Conservation (phyloP, 2,329 filamentous ascomycete species). For the Ceratocystiopsis minuta region DNA sequence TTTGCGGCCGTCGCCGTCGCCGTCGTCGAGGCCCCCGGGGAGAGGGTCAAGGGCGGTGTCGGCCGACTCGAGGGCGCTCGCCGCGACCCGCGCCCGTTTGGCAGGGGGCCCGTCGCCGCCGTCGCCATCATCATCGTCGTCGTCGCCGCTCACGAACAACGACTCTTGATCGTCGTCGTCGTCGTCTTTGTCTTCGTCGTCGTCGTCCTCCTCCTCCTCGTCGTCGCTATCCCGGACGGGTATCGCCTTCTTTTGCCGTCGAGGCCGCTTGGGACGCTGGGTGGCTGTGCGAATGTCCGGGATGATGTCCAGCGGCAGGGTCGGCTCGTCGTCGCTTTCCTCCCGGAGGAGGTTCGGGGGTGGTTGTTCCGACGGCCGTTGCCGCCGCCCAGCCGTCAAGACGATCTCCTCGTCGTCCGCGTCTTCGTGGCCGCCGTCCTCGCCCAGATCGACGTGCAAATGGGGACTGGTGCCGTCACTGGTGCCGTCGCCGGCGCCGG, state of each 20-base stretch:
- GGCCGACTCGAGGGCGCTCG: slow-evolving; percentile 16
- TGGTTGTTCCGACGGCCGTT: background rate
- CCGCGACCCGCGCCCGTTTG: slow-evolving; percentile 17
- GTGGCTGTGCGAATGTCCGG: slow-evolving; percentile 5
- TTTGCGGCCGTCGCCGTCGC: slow-evolving; percentile 32
- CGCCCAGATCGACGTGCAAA: background rate
- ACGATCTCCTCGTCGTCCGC: slow-evolving; percentile 43
- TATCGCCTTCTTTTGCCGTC: slow-evolving; percentile 12
- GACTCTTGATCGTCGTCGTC: slow-evolving; percentile 7
- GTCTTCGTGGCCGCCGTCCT: slow-evolving; percentile 12
- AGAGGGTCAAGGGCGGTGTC: background rate
- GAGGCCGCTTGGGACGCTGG: slow-evolving; percentile 16
- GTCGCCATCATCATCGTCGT: slow-evolving; percentile 15
- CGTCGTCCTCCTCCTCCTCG: slow-evolving; percentile 11
- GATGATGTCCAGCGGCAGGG: slow-evolving; percentile 2
- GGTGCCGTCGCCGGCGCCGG: slow-evolving; percentile 9
- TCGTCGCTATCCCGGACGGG: slow-evolving; percentile 16
- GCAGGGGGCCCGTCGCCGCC: slow-evolving; percentile 18
- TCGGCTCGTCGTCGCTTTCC: slow-evolving; percentile 9
- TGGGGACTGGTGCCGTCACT: too few species aligned
- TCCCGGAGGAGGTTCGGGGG: slow-evolving; percentile 36
- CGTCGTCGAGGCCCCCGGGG: slow-evolving; percentile 22
- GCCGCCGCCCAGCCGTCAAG: slow-evolving; percentile 10
- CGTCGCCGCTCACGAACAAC: slow-evolving; percentile 8
- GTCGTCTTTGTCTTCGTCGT: slow-evolving; percentile 9